Evolutionary conservation across 768 basidiomycete genomes (phyloP), one percentile per base, ranked within the genome.

Genomic region (Imleria badia): DNA sequence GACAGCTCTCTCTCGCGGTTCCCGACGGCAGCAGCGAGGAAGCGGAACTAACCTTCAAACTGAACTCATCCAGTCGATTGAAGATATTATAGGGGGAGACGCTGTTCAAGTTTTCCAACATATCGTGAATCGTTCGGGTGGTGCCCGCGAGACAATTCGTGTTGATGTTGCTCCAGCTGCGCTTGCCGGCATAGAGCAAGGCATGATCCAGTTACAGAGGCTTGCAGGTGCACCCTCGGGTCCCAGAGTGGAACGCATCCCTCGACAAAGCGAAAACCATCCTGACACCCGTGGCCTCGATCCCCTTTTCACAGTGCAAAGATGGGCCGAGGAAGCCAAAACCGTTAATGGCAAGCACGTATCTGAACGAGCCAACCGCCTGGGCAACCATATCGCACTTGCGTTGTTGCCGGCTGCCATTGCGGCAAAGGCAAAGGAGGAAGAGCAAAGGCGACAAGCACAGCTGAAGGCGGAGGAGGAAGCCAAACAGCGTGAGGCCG

Each of bases 311-410:
- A 96, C 94, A 1, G 66, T 86, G 30, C 89, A 92, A 63, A 82
- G 95, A 53, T 98, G 95, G 95, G 75, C 81, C 2, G 94, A 96
- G 66, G 94, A 96, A 69, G 84, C 83, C 56, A 91, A 89, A 65
- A 85, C 91, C 31, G 73, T 91, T 22, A 86, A 93, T 53, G 87
- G 89, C 15, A 84, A 85, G 59, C 87, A 88, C 54, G 81, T 86
- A 10, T 70, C 79, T 12, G 85, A 89, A 53, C 81, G 92, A 19
- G 76, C 84, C 19, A 76, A 71, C 22, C 89, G 83, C 61, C 66
- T 97, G 14, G 75, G 77, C 26, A 87, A 87, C 61, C 91, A 94
- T 64, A 75, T 93, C 44, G 70, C 82, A 22, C 71, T 94, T 34
- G 81, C 84, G 6, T 75, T 98, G 33, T 78, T 96, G 31, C 95